phyloP scores from a whole-genome alignment of 2,329 filamentous ascomycete species.

The Xylariaceae sp. region DNA sequence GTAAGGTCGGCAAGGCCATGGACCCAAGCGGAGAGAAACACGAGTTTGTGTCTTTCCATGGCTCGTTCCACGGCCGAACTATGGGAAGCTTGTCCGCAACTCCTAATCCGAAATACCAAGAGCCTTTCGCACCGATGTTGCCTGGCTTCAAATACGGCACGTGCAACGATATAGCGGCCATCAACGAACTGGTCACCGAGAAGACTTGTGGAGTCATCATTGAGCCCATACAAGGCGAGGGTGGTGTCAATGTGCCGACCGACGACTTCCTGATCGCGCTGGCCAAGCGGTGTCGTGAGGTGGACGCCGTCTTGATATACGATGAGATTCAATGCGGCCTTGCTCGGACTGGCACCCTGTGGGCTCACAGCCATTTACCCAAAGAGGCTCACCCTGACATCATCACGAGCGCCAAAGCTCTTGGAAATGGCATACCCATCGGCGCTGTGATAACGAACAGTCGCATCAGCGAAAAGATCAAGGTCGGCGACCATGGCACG shows the following conservation, averaged over 20 bases:
- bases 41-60: slow-evolving; percentile 86
- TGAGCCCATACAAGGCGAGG: slow-evolving; percentile 96
- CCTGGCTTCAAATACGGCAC: slow-evolving; percentile 86
- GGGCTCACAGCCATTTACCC: slow-evolving; percentile 76
- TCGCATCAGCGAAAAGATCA: slow-evolving; percentile 64
- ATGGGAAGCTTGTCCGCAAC: slow-evolving; percentile 96
- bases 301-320: slow-evolving; percentile 86
- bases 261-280: slow-evolving; percentile 81
- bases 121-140: slow-evolving; percentile 91
- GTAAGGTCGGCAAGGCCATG: slow-evolving; percentile 79
- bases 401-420: slow-evolving; percentile 89
- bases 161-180: slow-evolving; percentile 75
- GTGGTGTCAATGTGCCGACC: slow-evolving; percentile 80
- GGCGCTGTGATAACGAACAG: slow-evolving; percentile 68
- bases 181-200: slow-evolving; percentile 74
- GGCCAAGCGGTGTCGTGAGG: slow-evolving; percentile 78
- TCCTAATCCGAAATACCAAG: slow-evolving; percentile 96
- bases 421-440: slow-evolving; percentile 95
- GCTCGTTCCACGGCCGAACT: slow-evolving; percentile 93
- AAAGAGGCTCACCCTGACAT: slow-evolving; percentile 87
- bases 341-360: slow-evolving; percentile 80
- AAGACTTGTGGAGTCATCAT: slow-evolving; percentile 92
- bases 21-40: slow-evolving; percentile 71
- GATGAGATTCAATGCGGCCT: slow-evolving; percentile 98
- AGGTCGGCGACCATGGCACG: slow-evolving; percentile 81